Evolutionary conservation across 805 yeast species (phyloP).

Genomic region (Wickerhamiella cacticola): DNA sequence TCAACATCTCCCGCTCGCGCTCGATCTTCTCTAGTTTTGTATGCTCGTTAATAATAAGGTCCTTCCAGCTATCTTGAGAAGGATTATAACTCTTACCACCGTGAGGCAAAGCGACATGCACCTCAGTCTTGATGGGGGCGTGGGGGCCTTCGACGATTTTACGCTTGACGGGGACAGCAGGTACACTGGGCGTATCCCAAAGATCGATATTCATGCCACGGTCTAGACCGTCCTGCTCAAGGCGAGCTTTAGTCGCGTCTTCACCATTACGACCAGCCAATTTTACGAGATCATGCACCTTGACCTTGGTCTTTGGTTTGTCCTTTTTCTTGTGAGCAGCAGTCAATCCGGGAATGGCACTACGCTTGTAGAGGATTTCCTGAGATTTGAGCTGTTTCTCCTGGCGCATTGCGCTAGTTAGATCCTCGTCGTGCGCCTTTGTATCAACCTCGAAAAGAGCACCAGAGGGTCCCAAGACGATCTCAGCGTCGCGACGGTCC

Average conservation of each 20-base stretch:
- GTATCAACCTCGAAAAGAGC: conserved; percentile 56
- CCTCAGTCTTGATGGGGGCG: conserved; percentile 20
- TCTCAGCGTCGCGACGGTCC: conserved; percentile 48
- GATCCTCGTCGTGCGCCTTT: conserved; percentile 41
- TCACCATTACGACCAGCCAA: conserved; percentile 63
- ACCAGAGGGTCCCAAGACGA: conserved; percentile 31
- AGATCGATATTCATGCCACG: conserved; percentile 43
- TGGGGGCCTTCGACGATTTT: conserved; percentile 16
- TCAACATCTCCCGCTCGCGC: conserved; percentile 46
- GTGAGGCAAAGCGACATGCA: conserved; percentile 42
- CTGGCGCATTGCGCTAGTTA: conserved; percentile 31
- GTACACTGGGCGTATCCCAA: conserved; percentile 41
- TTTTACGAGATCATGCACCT: conserved; percentile 52
- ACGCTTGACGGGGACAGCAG: conserved; percentile 5
- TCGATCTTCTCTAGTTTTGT: conserved; percentile 55
- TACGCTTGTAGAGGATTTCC: conserved; percentile 63
- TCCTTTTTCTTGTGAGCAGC: conserved; percentile 30
- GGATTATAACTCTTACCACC: conserved; percentile 95
- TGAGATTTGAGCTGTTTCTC: conserved; percentile 42
- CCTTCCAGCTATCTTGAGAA: conserved; percentile 68
- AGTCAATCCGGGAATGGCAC: conserved; percentile 60
- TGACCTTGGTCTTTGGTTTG: conserved; percentile 31
- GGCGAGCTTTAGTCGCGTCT: conserved; percentile 28
- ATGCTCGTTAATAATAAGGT: conserved; percentile 54
- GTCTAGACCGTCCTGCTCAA: conserved; percentile 55